Evolutionary conservation across 768 basidiomycete genomes (phyloP), one percentile per base, ranked within the genome.

Genomic region (Kwoniella pini): DNA sequence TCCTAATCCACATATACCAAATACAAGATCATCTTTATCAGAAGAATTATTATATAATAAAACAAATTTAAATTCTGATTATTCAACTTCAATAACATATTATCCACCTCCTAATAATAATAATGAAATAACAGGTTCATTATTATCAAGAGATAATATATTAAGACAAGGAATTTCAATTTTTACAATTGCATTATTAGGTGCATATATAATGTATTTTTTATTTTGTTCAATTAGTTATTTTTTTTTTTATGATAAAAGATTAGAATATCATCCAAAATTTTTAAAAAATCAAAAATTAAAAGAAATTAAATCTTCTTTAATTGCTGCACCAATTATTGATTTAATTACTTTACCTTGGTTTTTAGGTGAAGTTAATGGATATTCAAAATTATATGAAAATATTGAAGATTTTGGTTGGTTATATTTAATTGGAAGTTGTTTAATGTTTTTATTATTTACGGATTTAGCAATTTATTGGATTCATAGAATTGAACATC

Each of bases 401-500:
- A 82, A 86, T 46, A 76, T 91, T 38, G 85, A 84, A 46, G 86
- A 92, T 0, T 92, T 91, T 67, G 93, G 92, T 5, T 76, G 70
- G 63, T 64, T 67, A 21, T 75, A 70, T 63, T 42, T 69, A 26
- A 44, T 67, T 33, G 22, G 66, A 42, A 54, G 62, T 5, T 49
- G 73, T 24, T 65, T 64, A 33, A 36, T 70, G 61, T 93, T 89
- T 83, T 75, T 94, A 60, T 64, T 88, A 19, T 90, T 91, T 78
- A 99, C 95, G 17, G 96, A 99, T 79, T 90, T 91, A 69, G 82
- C 83, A 70, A 90, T 99, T 65, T 99, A 99, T 77, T 97, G 94
- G 93, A 82, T 95, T n/a, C 96, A 99, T 75, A 86, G 96, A 24
- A 83, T 83, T 80, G 82, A 95, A 56, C 96, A 99, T 75, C 81